These are phyloP conservation scores for Warburgia ugandensis DNA, from an alignment of 164 flowering plant species.

Conservation along the genomic window DNA sequence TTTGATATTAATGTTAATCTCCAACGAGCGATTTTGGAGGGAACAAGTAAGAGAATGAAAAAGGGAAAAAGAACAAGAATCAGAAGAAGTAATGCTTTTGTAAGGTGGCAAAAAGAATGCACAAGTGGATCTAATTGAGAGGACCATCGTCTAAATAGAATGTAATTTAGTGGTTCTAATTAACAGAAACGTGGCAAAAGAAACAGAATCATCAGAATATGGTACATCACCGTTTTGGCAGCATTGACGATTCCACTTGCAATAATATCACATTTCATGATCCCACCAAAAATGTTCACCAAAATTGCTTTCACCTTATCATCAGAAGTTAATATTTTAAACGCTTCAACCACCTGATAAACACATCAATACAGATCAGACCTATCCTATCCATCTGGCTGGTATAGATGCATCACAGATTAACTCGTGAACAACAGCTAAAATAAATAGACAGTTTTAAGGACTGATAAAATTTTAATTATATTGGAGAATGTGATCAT, in stretches of 20 bases:
- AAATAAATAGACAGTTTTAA: background rate
- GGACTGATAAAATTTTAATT: background rate
- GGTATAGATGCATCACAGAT: too few species aligned
- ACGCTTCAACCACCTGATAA: constrained; percentile 91
- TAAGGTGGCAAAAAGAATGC: too few species aligned
- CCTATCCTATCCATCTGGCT: too few species aligned
- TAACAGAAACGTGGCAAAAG: background rate
- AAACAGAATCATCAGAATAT: background rate
- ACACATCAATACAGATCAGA: constrained; percentile 1
- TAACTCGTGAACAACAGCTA: too few species aligned
- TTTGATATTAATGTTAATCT: too few species aligned
- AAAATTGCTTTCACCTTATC: constrained; percentile 95
- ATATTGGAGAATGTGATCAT: too few species aligned
- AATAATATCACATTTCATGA: constrained; percentile 96
- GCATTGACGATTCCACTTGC: constrained; percentile 99
- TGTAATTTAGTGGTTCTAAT: too few species aligned
- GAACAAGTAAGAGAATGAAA: background rate
- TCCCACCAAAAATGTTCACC: constrained; percentile 98
- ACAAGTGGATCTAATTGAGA: too few species aligned
- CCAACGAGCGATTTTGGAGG: background rate
- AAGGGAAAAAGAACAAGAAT: background rate
- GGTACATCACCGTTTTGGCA: constrained; percentile 71
- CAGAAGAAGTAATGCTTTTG: too few species aligned
- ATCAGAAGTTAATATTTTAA: constrained; percentile 93
- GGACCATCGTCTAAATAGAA: too few species aligned